Conservation (phyloP, 371 early-diverging fungal genomes). For the Catenaria anguillulae region DNA sequence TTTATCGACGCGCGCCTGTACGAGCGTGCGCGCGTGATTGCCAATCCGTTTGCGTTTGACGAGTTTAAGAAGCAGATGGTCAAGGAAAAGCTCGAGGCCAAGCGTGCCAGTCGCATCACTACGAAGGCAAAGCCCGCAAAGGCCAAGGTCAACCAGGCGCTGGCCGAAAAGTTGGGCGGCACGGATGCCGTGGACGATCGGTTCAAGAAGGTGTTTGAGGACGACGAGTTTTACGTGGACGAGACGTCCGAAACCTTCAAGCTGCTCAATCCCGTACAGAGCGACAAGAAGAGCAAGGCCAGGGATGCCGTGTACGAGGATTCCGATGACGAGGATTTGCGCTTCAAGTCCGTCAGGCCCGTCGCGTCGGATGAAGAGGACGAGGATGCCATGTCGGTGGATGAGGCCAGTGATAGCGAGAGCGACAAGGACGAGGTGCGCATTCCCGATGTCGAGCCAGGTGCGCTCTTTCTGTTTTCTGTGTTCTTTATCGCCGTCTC, state of each 20-base stretch:
- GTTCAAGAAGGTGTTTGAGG: conserved; percentile 73
- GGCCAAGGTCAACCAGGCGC: conserved; percentile 73
- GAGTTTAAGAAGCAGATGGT: conserved; percentile 65
- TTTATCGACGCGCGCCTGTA: conserved; percentile 89
- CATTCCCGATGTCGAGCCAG: background rate
- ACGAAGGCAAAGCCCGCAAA: conserved; percentile 47
- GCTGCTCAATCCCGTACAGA: conserved; percentile 8
- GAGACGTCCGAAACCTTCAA: conserved; percentile 67
- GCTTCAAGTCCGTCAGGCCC: too few species aligned
- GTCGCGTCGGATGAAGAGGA: too few species aligned
- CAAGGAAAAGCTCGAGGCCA: conserved; percentile 67
- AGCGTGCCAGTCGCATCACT: conserved; percentile 68
- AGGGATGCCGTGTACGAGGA: background rate
- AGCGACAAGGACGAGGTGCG: background rate
- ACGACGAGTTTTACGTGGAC: conserved; percentile 89
- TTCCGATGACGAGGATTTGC: background rate
- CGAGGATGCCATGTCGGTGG: too few species aligned
- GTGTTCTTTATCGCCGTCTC: too few species aligned
- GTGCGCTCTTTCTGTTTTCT: too few species aligned
- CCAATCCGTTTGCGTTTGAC: conserved; percentile 93
- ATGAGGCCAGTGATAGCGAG: background rate
- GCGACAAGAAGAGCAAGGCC: background rate
- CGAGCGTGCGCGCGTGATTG: conserved; percentile 85
- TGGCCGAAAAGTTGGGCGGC: conserved; percentile 39
- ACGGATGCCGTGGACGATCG: conserved; percentile 4